These are phyloP conservation scores for Tetradesmus obliquus DNA, from an alignment of 139 green algal genomes.

Conservation along the genomic window DNA sequence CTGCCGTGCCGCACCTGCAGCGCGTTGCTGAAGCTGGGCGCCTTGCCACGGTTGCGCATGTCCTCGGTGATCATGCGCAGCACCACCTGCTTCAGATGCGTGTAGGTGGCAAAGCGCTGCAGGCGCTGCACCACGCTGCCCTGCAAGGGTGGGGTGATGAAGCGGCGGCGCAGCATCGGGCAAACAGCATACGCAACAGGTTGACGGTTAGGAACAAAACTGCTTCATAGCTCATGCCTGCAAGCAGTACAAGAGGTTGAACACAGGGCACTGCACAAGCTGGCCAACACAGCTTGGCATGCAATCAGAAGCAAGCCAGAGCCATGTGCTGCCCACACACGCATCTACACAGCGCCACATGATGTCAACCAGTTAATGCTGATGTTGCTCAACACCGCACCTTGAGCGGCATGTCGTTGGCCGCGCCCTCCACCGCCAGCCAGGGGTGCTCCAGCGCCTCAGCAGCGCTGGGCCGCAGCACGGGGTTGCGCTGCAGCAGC, in stretches of 20 bases:
- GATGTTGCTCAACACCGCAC: too few species aligned
- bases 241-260: background rate
- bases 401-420: slow-evolving; percentile 49
- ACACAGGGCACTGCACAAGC: too few species aligned
- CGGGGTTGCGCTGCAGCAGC: slow-evolving; percentile 74
- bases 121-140: slow-evolving; percentile 88
- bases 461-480: slow-evolving; percentile 69
- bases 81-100: slow-evolving; percentile 92
- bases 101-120: slow-evolving; percentile 94
- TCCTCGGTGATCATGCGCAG: slow-evolving; percentile 89
- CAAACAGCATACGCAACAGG: background rate
- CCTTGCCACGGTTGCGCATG: slow-evolving; percentile 45
- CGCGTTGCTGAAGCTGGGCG: slow-evolving; percentile 13
- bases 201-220: background rate
- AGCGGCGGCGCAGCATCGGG: background rate
- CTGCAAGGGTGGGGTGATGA: slow-evolving; percentile 30
- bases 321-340: too few species aligned
- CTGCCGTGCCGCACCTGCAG: slow-evolving; percentile 14
- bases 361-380: too few species aligned
- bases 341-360: too few species aligned
- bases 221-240: background rate
- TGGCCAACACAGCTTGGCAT: too few species aligned
- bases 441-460: slow-evolving; percentile 79
- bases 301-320: too few species aligned
- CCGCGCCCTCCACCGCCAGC: slow-evolving; percentile 42